Percentiles rank a stretch among this genome's conserved stretches.
These are phyloP conservation scores for Hura crepitans DNA, from an alignment of 441 rosid genomes.

Conservation along the genomic window DNA sequence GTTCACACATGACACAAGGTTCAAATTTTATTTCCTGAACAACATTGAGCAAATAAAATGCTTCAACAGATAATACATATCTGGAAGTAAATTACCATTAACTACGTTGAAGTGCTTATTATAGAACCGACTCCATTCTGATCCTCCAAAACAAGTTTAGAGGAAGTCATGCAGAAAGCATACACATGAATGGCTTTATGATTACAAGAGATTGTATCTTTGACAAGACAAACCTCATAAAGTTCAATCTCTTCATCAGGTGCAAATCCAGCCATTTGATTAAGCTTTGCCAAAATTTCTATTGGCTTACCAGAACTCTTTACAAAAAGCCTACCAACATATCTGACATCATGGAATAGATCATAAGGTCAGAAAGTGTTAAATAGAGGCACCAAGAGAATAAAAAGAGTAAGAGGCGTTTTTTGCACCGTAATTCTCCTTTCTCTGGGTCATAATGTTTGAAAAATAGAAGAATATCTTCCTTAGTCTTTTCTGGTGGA, in stretches of 20 bases:
- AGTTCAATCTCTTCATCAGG: constrained; percentile 86
- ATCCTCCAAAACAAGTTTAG: background rate
- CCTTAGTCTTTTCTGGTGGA: constrained; percentile 67
- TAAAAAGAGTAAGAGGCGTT: background rate
- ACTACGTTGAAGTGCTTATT: background rate
- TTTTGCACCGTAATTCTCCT: constrained; percentile 68
- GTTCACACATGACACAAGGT: constrained; percentile 93
- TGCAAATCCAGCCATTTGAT: constrained; percentile 85
- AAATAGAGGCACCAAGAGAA: constrained; percentile 7
- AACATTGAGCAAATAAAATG: constrained; percentile 21
- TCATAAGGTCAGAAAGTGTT: constrained; percentile 17
- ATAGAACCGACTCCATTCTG: background rate
- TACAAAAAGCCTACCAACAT: constrained; percentile 78
- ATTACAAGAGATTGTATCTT: background rate
- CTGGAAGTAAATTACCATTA: background rate
- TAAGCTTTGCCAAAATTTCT: constrained; percentile 66
- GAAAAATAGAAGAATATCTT: constrained; percentile 84
- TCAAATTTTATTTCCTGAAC: constrained; percentile 92
- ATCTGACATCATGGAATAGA: constrained; percentile 48
- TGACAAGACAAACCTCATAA: constrained; percentile 60
- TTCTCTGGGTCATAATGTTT: constrained; percentile 81
- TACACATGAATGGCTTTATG: background rate
- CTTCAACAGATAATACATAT: constrained; percentile 18
- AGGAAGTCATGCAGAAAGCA: background rate
- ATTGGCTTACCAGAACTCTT: constrained; percentile 73